Base-by-base conservation (phyloP, 2,329 filamentous ascomycete species). In the Aureobasidium lini region DNA sequence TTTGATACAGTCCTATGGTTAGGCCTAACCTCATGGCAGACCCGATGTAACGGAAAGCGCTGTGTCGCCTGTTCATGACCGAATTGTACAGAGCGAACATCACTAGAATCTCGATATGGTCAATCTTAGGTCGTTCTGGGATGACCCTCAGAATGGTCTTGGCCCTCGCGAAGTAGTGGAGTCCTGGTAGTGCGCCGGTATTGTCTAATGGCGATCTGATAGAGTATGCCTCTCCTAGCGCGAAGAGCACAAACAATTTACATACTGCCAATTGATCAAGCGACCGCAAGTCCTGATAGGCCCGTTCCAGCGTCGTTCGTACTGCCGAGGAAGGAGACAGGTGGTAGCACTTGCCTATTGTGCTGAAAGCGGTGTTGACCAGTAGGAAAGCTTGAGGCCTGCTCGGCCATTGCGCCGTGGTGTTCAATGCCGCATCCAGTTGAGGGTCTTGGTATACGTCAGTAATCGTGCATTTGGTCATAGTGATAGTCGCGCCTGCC, bases 151-250 rank as follows among this genome's bases (percentile, higher is more conserved):
- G 66, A 6, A 77, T 66, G 10, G 70, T 67, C 4, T 71, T 75
- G 0, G 77, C 75, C 2, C 72, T 67, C 0, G 72, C 71, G 64
- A 77, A 80, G 44, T 78, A 79, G 0, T 64, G 61, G 54, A 78
- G 65, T 0, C 77, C 77, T 0, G 77, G 77, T 53, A 78, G 77
- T 1, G 69, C 18, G 8, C 58, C 57, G 64, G 9, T 66, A 64
- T 7, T 70, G 70, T 0, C 69, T 60, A 2, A 71, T 60, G 64
- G 70, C 2, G 72, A 70, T n/a, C 75, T 67, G 0, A 71, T 73
- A 0, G 77, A 77, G 32, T 77, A 79, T 34, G 76, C 72, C 60
- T 79, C 76, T 0, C 77, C 77, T 6, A 79, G 69, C 0, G 77
- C 77, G 61, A 79, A 77, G 3, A 79, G 46, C 0, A 73, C 75